These are phyloP conservation scores for Rutstroemia sp. DNA, from an alignment of 2,329 filamentous ascomycete genomes.

Conservation along the genomic window DNA sequence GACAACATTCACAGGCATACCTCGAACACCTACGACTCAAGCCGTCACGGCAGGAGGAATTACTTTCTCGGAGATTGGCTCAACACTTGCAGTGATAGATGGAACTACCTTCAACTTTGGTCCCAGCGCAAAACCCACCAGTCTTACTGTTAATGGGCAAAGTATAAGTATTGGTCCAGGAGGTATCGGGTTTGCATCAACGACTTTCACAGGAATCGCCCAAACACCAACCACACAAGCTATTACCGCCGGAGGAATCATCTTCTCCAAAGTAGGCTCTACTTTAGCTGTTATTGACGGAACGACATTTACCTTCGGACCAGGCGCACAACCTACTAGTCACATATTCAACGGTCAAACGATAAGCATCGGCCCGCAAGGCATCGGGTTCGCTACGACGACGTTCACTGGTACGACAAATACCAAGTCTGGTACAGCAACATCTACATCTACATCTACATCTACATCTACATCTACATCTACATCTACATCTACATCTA, in stretches of 20 bases:
- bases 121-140: slow-evolving; percentile 14
- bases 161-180: slow-evolving; percentile 24
- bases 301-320: slow-evolving; percentile 44
- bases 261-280: slow-evolving; percentile 24
- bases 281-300: slow-evolving; percentile 40
- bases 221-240: neutral
- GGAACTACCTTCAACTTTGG: slow-evolving; percentile 23
- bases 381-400: slow-evolving; percentile 5
- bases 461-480: no score
- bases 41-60: slow-evolving; percentile 21
- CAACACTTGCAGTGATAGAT: slow-evolving; percentile 18
- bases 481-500: no score
- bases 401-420: slow-evolving; percentile 13
- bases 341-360: slow-evolving; percentile 42
- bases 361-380: slow-evolving; percentile 40
- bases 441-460: no score
- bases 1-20: slow-evolving; percentile 13
- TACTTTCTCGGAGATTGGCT: slow-evolving; percentile 21
- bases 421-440: no score
- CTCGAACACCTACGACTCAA: slow-evolving; percentile 17
- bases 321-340: slow-evolving; percentile 35
- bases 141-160: slow-evolving; percentile 17
- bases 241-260: slow-evolving; percentile 18
- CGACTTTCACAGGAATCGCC: slow-evolving; percentile 16
- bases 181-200: slow-evolving; percentile 23